These are phyloP conservation scores for Phialocephala sp. DNA, from an alignment of 2,329 filamentous ascomycete species.

Conservation along the genomic window DNA sequence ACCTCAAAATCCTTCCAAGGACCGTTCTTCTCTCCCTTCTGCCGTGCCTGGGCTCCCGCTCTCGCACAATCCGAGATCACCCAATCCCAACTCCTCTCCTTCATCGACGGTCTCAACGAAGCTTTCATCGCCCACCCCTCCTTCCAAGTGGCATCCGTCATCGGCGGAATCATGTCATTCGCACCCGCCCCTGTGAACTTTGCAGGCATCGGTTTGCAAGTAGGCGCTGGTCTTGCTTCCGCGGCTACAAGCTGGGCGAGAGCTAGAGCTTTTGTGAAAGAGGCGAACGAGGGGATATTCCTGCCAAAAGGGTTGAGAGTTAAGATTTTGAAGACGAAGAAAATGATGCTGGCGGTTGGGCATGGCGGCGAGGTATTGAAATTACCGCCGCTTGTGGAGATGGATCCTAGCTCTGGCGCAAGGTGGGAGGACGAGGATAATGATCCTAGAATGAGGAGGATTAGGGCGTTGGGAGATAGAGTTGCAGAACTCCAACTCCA, in stretches of 20 bases:
- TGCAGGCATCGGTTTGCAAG: slow-evolving; percentile 1
- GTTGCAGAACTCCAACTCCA: slow-evolving; percentile 17
- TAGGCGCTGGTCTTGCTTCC: background rate
- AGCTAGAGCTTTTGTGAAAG: slow-evolving; percentile 13
- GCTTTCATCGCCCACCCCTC: slow-evolving; percentile 19
- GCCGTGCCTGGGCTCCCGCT: slow-evolving; percentile 17
- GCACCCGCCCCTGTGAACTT: slow-evolving; percentile 2
- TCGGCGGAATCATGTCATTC: slow-evolving; percentile 9
- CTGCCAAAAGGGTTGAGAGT: slow-evolving; percentile 13
- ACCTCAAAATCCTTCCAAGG: slow-evolving; percentile 17
- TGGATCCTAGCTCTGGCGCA: background rate
- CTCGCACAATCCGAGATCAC: slow-evolving; percentile 14
- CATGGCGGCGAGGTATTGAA: slow-evolving; percentile 5
- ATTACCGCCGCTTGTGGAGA: background rate
- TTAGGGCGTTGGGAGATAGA: slow-evolving; percentile 15
- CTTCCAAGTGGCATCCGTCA: slow-evolving; percentile 15
- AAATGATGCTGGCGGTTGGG: slow-evolving; percentile 21
- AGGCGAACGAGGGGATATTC: slow-evolving; percentile 15
- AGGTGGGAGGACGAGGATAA: background rate
- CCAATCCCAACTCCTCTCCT: slow-evolving; percentile 18
- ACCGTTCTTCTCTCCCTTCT: slow-evolving; percentile 26
- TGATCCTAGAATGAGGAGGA: slow-evolving; percentile 17
- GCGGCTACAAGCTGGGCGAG: slow-evolving; percentile 12
- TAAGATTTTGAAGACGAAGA: slow-evolving; percentile 20
- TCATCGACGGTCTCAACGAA: slow-evolving; percentile 26